Conservation (phyloP, 345 rosid species). For the Eucalyptus curtisii region DNA sequence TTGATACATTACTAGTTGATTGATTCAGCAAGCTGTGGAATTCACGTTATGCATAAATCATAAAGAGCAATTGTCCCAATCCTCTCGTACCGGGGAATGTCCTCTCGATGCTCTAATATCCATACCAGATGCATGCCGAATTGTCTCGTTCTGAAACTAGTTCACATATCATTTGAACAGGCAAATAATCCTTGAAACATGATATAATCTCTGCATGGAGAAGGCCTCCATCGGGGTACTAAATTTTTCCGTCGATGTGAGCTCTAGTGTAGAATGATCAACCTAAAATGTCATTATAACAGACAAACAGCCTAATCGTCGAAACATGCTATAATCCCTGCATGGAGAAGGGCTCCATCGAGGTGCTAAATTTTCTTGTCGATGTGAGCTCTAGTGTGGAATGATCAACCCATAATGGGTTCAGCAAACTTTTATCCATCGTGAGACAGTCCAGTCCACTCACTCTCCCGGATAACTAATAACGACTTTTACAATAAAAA, state of each 20-base stretch:
- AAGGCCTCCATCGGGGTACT: neutral
- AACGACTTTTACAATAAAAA: neutral
- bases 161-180: neutral
- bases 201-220: neutral
- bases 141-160: neutral
- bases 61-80: neutral
- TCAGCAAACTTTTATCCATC: neutral
- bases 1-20: neutral
- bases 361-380: neutral
- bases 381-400: neutral
- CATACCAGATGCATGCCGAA: neutral
- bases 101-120: neutral
- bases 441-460: neutral
- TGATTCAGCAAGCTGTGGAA: neutral
- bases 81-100: neutral
- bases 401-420: neutral
- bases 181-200: neutral
- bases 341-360: neutral
- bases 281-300: neutral
- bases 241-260: neutral
- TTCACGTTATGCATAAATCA: neutral
- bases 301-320: neutral
- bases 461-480: accelerated
- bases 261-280: neutral
- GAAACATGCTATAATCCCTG: neutral